A percentile compares a stretch with the other conserved stretches of the same genome.
phyloP scores from a whole-genome alignment of 495 filamentous ascomycete species.

The Hypoxylon rickii region DNA sequence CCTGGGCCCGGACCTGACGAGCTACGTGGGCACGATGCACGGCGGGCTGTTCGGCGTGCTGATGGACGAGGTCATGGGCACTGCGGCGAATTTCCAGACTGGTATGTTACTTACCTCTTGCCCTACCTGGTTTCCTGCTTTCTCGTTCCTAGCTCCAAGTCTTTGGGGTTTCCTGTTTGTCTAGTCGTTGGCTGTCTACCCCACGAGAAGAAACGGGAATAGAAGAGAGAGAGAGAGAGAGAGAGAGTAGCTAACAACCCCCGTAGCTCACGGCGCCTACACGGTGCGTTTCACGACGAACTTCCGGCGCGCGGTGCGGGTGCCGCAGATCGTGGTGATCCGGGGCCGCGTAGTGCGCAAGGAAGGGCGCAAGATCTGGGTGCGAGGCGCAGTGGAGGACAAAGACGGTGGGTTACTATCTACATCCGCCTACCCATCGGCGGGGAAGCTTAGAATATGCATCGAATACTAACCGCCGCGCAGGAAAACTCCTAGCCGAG shows the following conservation, averaged over 20 bases:
- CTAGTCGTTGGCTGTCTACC: too few species aligned
- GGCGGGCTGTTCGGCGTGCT: conserved; percentile 63
- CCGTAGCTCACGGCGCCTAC: conserved; percentile 27
- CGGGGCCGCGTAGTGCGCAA: conserved; percentile 32
- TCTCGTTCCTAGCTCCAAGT: too few species aligned
- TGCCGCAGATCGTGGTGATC: conserved; percentile 36
- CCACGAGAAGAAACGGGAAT: neutral
- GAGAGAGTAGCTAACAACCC: neutral
- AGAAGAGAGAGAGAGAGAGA: neutral
- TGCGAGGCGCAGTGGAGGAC: conserved; percentile 38
- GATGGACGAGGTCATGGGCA: conserved; percentile 56
- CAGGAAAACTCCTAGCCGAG: conserved; percentile 34
- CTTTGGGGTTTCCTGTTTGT: too few species aligned
- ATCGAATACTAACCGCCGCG: conserved; percentile 2
- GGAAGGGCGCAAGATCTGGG: conserved; percentile 39
- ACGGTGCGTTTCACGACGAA: conserved; percentile 39
- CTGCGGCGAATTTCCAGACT: conserved; percentile 28
- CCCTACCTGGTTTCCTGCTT: too few species aligned
- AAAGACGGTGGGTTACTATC: conserved; percentile 26
- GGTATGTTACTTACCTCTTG: conserved; percentile 12
- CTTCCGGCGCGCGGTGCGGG: conserved; percentile 37
- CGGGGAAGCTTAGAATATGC: too few species aligned
- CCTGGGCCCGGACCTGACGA: conserved; percentile 58
- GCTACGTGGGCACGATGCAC: conserved; percentile 59
- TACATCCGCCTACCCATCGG: too few species aligned